Base-by-base conservation (phyloP, 306 rosid genomes). In the Ziziphus jujuba region DNA sequence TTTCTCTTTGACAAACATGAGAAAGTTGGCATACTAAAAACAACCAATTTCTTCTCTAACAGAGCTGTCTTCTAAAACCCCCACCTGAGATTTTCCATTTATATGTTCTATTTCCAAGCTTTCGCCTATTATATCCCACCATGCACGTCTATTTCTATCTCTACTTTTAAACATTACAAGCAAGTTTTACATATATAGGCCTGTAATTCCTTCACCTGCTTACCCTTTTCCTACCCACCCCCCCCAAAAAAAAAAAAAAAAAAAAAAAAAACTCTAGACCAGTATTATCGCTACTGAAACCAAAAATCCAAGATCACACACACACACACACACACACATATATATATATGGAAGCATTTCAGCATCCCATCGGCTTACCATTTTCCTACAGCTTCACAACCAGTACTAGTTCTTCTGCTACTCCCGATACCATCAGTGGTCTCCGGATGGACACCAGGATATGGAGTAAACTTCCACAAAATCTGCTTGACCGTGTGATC, bases 391-490 rank as follows among this genome's bases (percentile, higher is more conserved):
- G 83, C 34, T 85, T 35, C 23, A 23, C 21, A 5, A 24, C 25
- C 23, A 33, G 54, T 62, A 61, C 49, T 67, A 68, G 58, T 3
- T 51, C 69, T 6, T 59, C 58, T 12, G n/a, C 67, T 2, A 59
- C 63, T n/a, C 16, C 72, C 61, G 48, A 15, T 54, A 59, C 69
- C 16, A 56, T 17, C 61, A 54, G 43, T 16, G 82, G 69, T 43
- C 82, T 80, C 11, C 82, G 81, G 82, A 90, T 95, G 99, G 95
- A 95, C 67, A 59, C 74, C 71, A 90, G 92, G 58, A 88, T 95
- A 61, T 95, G 99, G 99, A 84, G 92, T 25, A 86, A 85, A 57
- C 91, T 95, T 51, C 99, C 99, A 6, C 89, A 76, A 48, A 80
- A 81, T 59, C 75, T 95, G 6, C 80, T 90, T 3, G 99, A 95